Base-by-base conservation (phyloP, 169 alveolate species). In the Plasmodium gaboni region DNA sequence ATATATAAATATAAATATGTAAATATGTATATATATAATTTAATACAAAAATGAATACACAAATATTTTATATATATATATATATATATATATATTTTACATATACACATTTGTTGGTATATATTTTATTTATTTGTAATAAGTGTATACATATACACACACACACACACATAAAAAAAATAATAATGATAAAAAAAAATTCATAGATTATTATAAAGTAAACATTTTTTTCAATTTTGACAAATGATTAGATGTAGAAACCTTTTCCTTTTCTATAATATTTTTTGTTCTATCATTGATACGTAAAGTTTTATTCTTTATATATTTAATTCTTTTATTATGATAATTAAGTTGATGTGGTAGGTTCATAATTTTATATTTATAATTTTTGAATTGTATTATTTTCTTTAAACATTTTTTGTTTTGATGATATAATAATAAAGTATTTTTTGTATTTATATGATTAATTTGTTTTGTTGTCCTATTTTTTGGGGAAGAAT, bases 171-270 rank as follows among this genome's bases (percentile, higher is more conserved):
- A 12, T 0, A 53, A 13, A 53, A 13, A 53, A 53, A 51, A 51
- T 7, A 19, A 19, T 19, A 19, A 19, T 19, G 22, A 51, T 0
- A 10, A 51, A 51, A 51, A 51, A 55, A 55, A 55, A 13, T 26
- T 19, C n/a, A 19, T 17, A 28, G 8, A 9, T 72, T 65, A 78
- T 8, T 26, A 24, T 24, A 32, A 61, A 72, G 55, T 73, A 73
- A 83, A 83, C 91, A 83, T 83, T 17, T 32, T 13, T 48, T 50
- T 59, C 42, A 83, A 59, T 72, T 83, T 83, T 22, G 57, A 17
- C 46, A 83, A 71, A 55, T 83, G 91, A 46, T 83, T 83, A 2
- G 59, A 46, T 17, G 64, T 51, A 12, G 22, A 19, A 38, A 38
- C 0, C 61, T 22, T 50, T 13, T 22, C 61, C 55, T 64, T 42